phyloP scores from a whole-genome alignment of 2,329 filamentous ascomycete species.

The Laburnicola sp. region DNA sequence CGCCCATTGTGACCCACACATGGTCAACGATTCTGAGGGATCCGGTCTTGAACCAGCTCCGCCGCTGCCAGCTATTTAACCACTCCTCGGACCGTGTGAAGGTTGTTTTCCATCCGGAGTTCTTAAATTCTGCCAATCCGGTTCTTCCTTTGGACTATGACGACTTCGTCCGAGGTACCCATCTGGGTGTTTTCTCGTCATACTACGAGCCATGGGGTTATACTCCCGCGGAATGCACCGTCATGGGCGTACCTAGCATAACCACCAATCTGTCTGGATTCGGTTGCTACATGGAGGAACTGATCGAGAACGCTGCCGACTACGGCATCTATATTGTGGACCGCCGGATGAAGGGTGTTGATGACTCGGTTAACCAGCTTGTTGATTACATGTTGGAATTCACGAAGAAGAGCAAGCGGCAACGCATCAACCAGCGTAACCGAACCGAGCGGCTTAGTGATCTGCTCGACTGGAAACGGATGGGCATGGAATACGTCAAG shows the following conservation, averaged over 20 bases:
- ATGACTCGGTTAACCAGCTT: conserved; percentile 96
- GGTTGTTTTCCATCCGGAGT: conserved; percentile 97
- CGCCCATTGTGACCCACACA: conserved; percentile 97
- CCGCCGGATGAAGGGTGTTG: conserved; percentile 89
- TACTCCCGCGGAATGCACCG: conserved; percentile 95
- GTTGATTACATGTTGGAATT: conserved; percentile 94
- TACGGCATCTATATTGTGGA: conserved; percentile 99
- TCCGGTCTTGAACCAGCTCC: conserved; percentile 92
- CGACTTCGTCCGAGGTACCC: conserved; percentile 95
- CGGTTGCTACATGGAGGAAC: conserved; percentile 98
- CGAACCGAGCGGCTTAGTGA: conserved; percentile 93
- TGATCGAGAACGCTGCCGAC: conserved; percentile 96
- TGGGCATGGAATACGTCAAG: conserved; percentile 99
- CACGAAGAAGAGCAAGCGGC: conserved; percentile 85
- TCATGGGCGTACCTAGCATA: conserved; percentile 98
- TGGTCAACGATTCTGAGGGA: conserved; percentile 91
- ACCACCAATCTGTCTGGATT: conserved; percentile 98
- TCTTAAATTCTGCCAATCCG: conserved; percentile 92
- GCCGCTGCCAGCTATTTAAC: conserved; percentile 96
- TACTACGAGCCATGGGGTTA: conserved; percentile 99
- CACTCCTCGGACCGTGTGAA: conserved; percentile 94
- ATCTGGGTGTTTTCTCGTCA: conserved; percentile 92
- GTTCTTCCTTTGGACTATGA: conserved; percentile 96
- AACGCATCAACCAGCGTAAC: conserved; percentile 98
- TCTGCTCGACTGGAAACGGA: conserved; percentile 96